Evolutionary conservation across 2,329 filamentous ascomycete genomes (phyloP).

Genomic region (Triangularia setosa): DNA sequence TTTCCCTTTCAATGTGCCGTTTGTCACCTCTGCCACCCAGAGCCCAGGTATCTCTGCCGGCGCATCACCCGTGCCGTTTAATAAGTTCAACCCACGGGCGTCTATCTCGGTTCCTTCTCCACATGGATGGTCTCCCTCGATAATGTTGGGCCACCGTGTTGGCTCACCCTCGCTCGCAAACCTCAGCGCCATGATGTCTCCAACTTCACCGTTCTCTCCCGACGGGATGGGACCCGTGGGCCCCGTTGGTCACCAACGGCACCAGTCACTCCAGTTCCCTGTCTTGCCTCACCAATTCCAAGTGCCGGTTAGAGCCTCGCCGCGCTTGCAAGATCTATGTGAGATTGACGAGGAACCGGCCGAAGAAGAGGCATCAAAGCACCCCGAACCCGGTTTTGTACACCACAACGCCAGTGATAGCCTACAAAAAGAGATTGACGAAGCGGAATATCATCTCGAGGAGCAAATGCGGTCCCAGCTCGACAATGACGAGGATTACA

Average conservation of each 20-base stretch:
- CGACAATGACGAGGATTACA: constrained; percentile 70
- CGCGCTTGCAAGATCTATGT: constrained; percentile 66
- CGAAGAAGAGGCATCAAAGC: constrained; percentile 48
- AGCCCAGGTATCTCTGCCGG: constrained; percentile 62
- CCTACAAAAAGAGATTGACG: constrained; percentile 79
- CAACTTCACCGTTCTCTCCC: constrained; percentile 58
- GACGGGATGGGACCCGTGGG: constrained; percentile 42
- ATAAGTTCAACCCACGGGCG: constrained; percentile 64
- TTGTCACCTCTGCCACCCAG: constrained; percentile 60
- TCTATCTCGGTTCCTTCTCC: constrained; percentile 67
- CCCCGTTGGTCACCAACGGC: constrained; percentile 49
- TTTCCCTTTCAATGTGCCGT: constrained; percentile 54
- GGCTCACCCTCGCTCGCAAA: constrained; percentile 62
- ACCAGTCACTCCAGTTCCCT: constrained; percentile 57
- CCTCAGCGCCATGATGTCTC: constrained; percentile 56
- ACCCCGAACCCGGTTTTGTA: constrained; percentile 48
- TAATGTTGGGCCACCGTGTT: constrained; percentile 49
- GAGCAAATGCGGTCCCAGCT: constrained; percentile 74
- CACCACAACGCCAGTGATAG: constrained; percentile 71
- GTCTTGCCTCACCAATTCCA: constrained; percentile 56
- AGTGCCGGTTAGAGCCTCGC: constrained; percentile 49
- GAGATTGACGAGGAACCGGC: constrained; percentile 65
- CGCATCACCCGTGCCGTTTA: constrained; percentile 69
- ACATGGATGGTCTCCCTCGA: constrained; percentile 55
- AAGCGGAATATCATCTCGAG: constrained; percentile 80